Percentiles rank a stretch among this genome's conserved stretches.
Evolutionary conservation across 352 stramenopile species (phyloP).

Genomic region (Globisporangium paddicum): DNA sequence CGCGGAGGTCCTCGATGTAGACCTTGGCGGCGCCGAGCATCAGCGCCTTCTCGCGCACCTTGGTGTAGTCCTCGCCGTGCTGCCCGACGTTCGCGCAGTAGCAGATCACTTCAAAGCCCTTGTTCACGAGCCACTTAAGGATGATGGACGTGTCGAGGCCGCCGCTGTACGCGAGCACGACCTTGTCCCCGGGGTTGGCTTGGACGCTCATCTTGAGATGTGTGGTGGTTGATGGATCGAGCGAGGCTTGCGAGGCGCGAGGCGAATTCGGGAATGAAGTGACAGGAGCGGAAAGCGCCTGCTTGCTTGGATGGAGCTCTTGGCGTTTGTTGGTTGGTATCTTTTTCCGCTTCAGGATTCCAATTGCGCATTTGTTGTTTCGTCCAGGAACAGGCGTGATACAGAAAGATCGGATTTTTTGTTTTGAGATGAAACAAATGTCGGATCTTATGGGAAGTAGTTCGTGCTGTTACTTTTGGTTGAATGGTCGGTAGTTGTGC

Average conservation of each 20-base stretch:
- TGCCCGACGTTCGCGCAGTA: constrained; percentile 99
- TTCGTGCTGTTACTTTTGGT: too few species aligned
- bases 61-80: constrained; percentile 93
- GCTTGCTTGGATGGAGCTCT: neutral
- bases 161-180: constrained; percentile 96
- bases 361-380: neutral
- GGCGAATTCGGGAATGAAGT: constrained; percentile 29
- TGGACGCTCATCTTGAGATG: constrained; percentile 58
- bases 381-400: neutral
- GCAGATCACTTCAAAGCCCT: constrained; percentile 98
- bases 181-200: constrained; percentile 80
- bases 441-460: too few species aligned
- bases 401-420: too few species aligned
- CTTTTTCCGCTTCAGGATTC: neutral
- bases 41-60: constrained; percentile 91
- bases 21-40: constrained; percentile 80
- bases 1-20: constrained; percentile 95
- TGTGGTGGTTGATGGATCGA: neutral
- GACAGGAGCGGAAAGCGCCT: neutral
- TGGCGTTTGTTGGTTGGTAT: neutral
- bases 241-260: constrained; percentile 14
- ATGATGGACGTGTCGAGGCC: constrained; percentile 99
- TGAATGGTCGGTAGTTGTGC: too few species aligned
- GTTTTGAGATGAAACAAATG: too few species aligned
- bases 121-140: constrained; percentile 98